A percentile compares a stretch with the other conserved stretches of the same genome.
Conservation (phyloP, 805 yeast species). For the Suhomyces sp. region DNA sequence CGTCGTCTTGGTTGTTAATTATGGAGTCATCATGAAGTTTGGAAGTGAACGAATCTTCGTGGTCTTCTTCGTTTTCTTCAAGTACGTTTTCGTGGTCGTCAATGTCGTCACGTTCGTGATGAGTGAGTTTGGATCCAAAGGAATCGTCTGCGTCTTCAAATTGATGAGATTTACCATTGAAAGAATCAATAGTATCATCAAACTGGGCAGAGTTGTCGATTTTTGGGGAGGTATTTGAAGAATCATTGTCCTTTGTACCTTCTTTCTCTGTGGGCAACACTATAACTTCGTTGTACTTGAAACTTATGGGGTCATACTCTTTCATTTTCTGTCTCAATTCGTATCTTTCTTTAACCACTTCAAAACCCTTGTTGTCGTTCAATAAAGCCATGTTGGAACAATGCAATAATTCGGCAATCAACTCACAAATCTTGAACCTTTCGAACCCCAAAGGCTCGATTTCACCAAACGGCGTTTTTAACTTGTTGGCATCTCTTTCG, state of each 20-base stretch:
- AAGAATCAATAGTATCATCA: slow-evolving; percentile 16
- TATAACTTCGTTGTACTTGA: slow-evolving; percentile 44
- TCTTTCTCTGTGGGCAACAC: slow-evolving; percentile 28
- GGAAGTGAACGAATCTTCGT: slow-evolving; percentile 24
- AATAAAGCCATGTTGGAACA: slow-evolving; percentile 47
- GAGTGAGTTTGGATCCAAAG: slow-evolving; percentile 17
- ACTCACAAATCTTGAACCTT: slow-evolving; percentile 45
- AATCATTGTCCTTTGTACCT: slow-evolving; percentile 8
- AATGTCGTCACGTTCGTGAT: slow-evolving; percentile 1
- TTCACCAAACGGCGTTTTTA: slow-evolving; percentile 26
- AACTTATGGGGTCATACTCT: slow-evolving; percentile 42
- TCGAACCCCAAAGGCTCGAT: slow-evolving; percentile 45
- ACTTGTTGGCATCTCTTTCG: slow-evolving; percentile 15
- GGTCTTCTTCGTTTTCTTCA: slow-evolving; percentile 33
- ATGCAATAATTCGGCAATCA: slow-evolving; percentile 45
- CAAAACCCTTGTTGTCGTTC: slow-evolving; percentile 44
- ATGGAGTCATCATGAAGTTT: slow-evolving; percentile 21
- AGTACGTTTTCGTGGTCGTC: slow-evolving; percentile 10
- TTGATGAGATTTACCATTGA: slow-evolving; percentile 21
- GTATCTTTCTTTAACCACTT: slow-evolving; percentile 39
- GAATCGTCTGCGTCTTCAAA: slow-evolving; percentile 13
- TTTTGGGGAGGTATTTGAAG: slow-evolving; percentile 4
- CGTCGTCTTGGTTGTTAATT: slow-evolving; percentile 23
- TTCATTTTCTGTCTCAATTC: slow-evolving; percentile 38
- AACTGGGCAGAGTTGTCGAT: slow-evolving; percentile 2